Percentiles rank a stretch among this genome's conserved stretches.
Conservation (phyloP, 2,329 filamentous ascomycete species). For the Aspergillus latus region DNA sequence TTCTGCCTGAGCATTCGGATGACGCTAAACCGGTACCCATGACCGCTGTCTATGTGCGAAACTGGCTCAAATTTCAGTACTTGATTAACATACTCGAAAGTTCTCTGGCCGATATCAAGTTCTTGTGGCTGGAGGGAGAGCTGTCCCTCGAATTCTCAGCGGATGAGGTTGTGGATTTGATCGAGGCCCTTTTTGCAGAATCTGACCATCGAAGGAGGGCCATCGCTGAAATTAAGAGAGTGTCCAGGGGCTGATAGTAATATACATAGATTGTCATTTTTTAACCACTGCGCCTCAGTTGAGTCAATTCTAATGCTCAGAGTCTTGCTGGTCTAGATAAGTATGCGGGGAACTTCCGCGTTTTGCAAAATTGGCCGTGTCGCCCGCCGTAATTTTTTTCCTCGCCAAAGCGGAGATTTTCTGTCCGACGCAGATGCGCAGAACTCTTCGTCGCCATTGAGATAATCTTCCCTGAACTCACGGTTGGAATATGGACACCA, state of each 20-base stretch:
- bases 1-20: conserved; percentile 47
- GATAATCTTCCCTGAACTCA: conserved; percentile 1
- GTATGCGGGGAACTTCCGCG: conserved; percentile 30
- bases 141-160: conserved; percentile 61
- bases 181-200: conserved; percentile 65
- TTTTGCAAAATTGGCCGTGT: conserved; percentile 42
- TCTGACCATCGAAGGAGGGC: conserved; percentile 59
- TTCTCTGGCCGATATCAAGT: conserved; percentile 64
- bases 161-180: conserved; percentile 63
- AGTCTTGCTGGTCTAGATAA: not conserved
- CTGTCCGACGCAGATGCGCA: conserved; percentile 7
- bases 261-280: not conserved
- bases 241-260: conserved; percentile 22
- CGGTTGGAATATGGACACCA: conserved; percentile 28
- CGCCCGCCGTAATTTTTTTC: conserved; percentile 42
- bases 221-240: conserved; percentile 56
- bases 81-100: conserved; percentile 63
- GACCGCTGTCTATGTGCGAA: conserved; percentile 61
- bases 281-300: too few species aligned
- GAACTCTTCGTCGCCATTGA: not conserved
- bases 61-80: conserved; percentile 67
- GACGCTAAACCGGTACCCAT: conserved; percentile 46
- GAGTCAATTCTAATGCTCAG: not conserved
- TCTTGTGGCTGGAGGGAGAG: conserved; percentile 65
- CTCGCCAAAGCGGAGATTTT: conserved; percentile 26